phyloP scores from a whole-genome alignment of 805 yeast species.

The Pichia exigua region DNA sequence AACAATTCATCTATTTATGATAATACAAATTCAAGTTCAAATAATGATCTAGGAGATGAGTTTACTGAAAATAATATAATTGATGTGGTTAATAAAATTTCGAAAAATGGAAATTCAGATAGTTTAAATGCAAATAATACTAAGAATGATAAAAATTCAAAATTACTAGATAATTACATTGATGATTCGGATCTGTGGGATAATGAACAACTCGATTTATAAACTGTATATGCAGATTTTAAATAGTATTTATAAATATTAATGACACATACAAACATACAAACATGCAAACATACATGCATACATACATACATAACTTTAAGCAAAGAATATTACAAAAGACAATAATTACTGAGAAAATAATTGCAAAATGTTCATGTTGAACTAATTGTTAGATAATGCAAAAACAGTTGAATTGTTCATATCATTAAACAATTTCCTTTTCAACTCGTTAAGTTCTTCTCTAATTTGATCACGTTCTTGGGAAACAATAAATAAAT shows the following conservation, averaged over 20 bases:
- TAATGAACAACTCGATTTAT: conserved; percentile 14
- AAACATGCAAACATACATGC: no score
- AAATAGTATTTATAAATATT: no score
- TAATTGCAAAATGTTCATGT: background rate
- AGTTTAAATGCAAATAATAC: background rate
- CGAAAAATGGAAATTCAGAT: conserved; percentile 1
- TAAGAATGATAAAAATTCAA: background rate
- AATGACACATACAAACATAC: no score
- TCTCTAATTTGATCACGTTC: conserved; percentile 76
- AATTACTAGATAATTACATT: conserved; percentile 2
- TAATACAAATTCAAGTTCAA: background rate
- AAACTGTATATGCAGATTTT: background rate
- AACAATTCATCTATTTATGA: background rate
- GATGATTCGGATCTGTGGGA: conserved; percentile 24
- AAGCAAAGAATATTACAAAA: no score
- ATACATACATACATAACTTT: no score
- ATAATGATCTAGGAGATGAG: background rate
- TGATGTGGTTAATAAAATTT: conserved; percentile 2
- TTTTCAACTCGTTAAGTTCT: conserved; percentile 49
- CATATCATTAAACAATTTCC: conserved; percentile 34
- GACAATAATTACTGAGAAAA: background rate
- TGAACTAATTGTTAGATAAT: background rate
- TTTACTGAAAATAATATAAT: background rate
- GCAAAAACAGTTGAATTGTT: background rate
- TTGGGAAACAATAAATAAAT: conserved; percentile 68